Conservation (phyloP, 192 early-diverging fungal genomes). For the Mortierella claussenii region DNA sequence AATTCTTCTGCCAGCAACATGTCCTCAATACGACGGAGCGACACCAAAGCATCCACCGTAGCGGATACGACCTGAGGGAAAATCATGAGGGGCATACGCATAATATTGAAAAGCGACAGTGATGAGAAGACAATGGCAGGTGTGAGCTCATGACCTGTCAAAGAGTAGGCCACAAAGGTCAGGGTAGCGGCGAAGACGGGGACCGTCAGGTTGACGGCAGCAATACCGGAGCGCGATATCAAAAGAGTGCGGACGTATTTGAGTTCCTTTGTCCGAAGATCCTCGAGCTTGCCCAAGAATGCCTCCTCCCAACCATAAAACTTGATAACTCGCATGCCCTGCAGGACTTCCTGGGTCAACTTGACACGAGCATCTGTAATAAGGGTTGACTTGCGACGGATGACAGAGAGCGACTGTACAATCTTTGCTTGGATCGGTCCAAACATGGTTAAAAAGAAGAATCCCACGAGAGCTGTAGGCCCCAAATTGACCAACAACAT, state of each 20-base stretch:
- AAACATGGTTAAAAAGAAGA: slow-evolving; percentile 61
- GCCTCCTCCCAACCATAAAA: slow-evolving; percentile 76
- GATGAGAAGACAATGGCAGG: slow-evolving; percentile 85
- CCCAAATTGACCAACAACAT: slow-evolving; percentile 64
- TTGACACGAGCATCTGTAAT: slow-evolving; percentile 83
- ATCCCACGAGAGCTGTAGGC: slow-evolving; percentile 70
- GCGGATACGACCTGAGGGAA: slow-evolving; percentile 87
- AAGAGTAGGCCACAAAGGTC: slow-evolving; percentile 59
- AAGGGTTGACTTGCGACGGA: slow-evolving; percentile 51
- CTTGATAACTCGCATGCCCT: slow-evolving; percentile 81
- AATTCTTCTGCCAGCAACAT: slow-evolving; percentile 79
- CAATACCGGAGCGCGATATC: slow-evolving; percentile 54
- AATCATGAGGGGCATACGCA: slow-evolving; percentile 88
- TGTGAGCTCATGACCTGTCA: slow-evolving; percentile 66
- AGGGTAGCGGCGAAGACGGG: slow-evolving; percentile 60
- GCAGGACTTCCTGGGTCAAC: slow-evolving; percentile 72
- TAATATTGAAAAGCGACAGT: slow-evolving; percentile 92
- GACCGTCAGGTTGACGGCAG: slow-evolving; percentile 52
- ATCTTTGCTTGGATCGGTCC: slow-evolving; percentile 50
- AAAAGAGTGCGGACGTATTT: slow-evolving; percentile 42
- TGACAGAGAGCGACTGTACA: slow-evolving; percentile 38
- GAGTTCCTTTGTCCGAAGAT: slow-evolving; percentile 54
- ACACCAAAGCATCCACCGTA: slow-evolving; percentile 85
- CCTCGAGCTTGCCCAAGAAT: slow-evolving; percentile 54
- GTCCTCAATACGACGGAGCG: slow-evolving; percentile 81